phyloP scores from a whole-genome alignment of 208 protist genomes.

The Crithidia sp. region DNA sequence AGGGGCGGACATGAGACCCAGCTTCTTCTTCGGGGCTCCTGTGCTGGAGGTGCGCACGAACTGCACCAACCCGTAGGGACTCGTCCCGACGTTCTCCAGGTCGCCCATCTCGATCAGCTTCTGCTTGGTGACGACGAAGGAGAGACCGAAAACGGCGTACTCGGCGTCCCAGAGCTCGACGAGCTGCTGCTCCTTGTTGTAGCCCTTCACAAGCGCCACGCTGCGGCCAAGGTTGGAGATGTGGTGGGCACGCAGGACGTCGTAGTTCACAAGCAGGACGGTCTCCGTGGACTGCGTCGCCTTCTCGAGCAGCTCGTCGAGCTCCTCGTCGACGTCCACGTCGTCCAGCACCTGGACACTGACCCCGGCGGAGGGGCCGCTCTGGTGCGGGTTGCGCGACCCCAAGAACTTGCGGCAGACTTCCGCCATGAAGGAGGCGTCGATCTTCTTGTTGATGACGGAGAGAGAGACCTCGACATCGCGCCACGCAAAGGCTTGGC shows the following conservation, averaged over 20 bases:
- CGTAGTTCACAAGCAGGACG: conserved; percentile 87
- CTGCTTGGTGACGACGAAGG: conserved; percentile 54
- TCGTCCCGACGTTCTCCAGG: conserved; percentile 76
- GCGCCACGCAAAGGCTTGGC: conserved; percentile 88
- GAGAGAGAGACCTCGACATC: conserved; percentile 89
- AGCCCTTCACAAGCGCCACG: conserved; percentile 76
- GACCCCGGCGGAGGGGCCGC: conserved; percentile 27
- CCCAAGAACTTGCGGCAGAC: conserved; percentile 85
- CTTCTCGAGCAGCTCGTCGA: conserved; percentile 68
- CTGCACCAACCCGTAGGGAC: conserved; percentile 78
- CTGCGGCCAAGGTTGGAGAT: conserved; percentile 68
- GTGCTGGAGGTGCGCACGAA: conserved; percentile 42
- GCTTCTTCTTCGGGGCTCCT: conserved; percentile 32
- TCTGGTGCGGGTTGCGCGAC: conserved; percentile 49
- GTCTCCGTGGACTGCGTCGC: conserved; percentile 57
- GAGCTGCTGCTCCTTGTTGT: conserved; percentile 64
- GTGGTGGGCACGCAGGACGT: conserved; percentile 66
- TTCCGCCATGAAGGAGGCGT: conserved; percentile 79
- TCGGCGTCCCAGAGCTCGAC: conserved; percentile 86
- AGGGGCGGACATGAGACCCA: conserved; percentile 53
- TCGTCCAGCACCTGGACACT: conserved; percentile 78
- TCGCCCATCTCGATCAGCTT: conserved; percentile 82
- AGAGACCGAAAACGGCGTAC: conserved; percentile 83
- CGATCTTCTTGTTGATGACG: conserved; percentile 88
- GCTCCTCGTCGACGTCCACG: conserved; percentile 69